Conservation (phyloP, 1,284 basidiomycete species). For the Ceratobasidium papillatum region DNA sequence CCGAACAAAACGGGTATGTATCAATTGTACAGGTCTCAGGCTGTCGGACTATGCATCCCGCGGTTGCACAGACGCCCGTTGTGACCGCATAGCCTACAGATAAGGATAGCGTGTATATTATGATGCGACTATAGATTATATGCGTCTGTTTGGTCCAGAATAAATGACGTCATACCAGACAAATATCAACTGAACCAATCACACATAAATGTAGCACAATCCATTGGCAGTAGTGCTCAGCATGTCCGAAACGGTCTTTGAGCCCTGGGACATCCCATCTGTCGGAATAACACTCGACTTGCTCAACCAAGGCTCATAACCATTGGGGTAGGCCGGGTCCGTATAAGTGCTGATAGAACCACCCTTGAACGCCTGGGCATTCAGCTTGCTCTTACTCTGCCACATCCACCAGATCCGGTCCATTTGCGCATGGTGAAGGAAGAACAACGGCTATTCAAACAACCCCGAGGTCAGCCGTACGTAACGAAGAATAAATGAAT, state of each 20-base stretch:
- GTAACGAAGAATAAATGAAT: slow-evolving; percentile 1
- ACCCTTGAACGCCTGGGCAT: slow-evolving; percentile 28
- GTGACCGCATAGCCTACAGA: neutral
- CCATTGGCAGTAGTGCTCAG: slow-evolving; percentile 10
- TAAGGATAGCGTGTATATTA: slow-evolving; percentile 1
- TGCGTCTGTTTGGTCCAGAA: neutral
- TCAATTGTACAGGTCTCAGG: neutral
- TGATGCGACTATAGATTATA: neutral
- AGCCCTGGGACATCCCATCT: slow-evolving; percentile 5
- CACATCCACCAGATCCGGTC: slow-evolving; percentile 39
- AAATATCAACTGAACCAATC: neutral
- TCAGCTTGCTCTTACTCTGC: slow-evolving; percentile 26
- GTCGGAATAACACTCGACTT: slow-evolving; percentile 22
- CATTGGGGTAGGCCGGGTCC: slow-evolving; percentile 31
- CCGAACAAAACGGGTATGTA: slow-evolving; percentile 4
- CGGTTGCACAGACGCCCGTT: neutral
- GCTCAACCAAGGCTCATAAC: slow-evolving; percentile 30
- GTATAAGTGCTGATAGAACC: slow-evolving; percentile 36
- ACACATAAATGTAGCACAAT: slow-evolving; percentile 27
- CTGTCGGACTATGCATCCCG: neutral
- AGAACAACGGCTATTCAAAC: slow-evolving; percentile 34
- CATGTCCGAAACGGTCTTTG: slow-evolving; percentile 7
- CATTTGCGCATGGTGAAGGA: slow-evolving; percentile 34
- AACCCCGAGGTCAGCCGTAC: slow-evolving; percentile 17
- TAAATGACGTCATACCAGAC: neutral